Conservation (phyloP, 768 basidiomycete species). For the Hypholoma sublateritium region DNA sequence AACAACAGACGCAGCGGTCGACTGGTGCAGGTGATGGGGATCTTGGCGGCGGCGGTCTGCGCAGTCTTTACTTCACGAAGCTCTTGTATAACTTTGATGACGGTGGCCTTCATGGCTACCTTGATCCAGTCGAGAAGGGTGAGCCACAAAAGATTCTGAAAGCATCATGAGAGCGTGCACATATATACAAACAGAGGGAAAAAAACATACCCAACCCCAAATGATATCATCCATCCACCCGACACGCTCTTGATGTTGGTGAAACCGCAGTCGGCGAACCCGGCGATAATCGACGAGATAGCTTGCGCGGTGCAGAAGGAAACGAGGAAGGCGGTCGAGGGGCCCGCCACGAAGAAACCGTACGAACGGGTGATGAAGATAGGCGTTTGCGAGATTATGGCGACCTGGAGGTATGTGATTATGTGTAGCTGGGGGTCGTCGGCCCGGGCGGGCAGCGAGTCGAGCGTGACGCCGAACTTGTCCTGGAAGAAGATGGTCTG, state of each 20-base stretch:
- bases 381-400: slow-evolving; percentile 97
- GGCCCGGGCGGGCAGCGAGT: slow-evolving; percentile 34
- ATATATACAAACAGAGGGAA: neutral
- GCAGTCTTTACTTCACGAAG: slow-evolving; percentile 58
- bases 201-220: slow-evolving; percentile 85
- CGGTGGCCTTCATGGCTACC: slow-evolving; percentile 92
- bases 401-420: slow-evolving; percentile 94
- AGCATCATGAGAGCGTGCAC: slow-evolving; percentile 11
- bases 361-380: slow-evolving; percentile 97
- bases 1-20: slow-evolving; percentile 91
- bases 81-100: slow-evolving; percentile 82
- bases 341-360: slow-evolving; percentile 93
- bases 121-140: slow-evolving; percentile 93
- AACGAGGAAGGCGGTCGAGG: slow-evolving; percentile 81
- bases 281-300: slow-evolving; percentile 93
- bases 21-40: slow-evolving; percentile 87
- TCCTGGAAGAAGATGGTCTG: slow-evolving; percentile 88
- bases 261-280: slow-evolving; percentile 93
- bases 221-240: slow-evolving; percentile 97
- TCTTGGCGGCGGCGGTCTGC: slow-evolving; percentile 40
- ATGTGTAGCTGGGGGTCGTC: slow-evolving; percentile 83
- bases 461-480: slow-evolving; percentile 74
- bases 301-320: slow-evolving; percentile 96
- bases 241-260: slow-evolving; percentile 78
- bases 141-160: slow-evolving; percentile 93